Evolutionary conservation across 768 basidiomycete species (phyloP).

Genomic region (Cystofilobasidium ferigula): DNA sequence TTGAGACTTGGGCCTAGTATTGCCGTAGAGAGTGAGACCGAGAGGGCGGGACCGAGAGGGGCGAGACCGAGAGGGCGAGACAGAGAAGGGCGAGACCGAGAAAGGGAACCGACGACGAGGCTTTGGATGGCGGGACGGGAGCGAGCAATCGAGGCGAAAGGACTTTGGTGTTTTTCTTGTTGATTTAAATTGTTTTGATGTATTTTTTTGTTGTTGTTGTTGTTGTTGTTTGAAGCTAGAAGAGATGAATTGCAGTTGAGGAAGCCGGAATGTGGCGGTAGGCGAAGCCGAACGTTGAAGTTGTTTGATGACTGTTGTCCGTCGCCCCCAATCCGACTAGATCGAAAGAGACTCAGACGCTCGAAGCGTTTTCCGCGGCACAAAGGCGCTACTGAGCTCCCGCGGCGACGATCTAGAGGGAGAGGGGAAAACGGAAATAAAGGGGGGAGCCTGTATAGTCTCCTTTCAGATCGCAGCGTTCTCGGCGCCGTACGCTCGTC

Average conservation of each 20-base stretch:
- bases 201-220: too few species aligned
- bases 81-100: too few species aligned
- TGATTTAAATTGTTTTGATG: too few species aligned
- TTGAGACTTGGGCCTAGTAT: too few species aligned
- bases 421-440: background rate
- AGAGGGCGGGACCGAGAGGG: too few species aligned
- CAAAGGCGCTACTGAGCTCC: background rate
- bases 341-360: conserved; percentile 3
- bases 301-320: background rate
- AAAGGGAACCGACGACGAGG: too few species aligned
- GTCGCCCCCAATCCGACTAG: background rate
- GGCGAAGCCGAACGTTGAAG: background rate
- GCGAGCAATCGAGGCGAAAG: too few species aligned
- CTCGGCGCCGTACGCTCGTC: background rate
- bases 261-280: background rate
- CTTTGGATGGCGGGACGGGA: too few species aligned
- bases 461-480: background rate
- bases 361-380: background rate
- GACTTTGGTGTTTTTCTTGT: too few species aligned
- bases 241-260: too few species aligned
- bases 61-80: too few species aligned
- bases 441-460: background rate
- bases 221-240: too few species aligned
- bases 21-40: background rate
- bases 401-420: background rate